Evolutionary conservation across 768 basidiomycete genomes (phyloP).

Genomic region (Collybiopsis confluens): DNA sequence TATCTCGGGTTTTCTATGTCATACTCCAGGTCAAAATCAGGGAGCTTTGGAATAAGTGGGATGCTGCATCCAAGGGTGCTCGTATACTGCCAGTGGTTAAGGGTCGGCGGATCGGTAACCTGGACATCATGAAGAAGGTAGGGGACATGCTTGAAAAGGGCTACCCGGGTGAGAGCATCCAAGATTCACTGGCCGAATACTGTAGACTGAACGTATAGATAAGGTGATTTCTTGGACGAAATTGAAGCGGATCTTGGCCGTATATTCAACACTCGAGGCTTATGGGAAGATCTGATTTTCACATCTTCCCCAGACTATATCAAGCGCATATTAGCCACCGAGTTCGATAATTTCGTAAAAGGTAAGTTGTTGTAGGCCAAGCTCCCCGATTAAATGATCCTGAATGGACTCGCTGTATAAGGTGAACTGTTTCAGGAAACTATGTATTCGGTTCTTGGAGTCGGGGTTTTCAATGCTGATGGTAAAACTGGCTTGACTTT

Average conservation of each 20-base stretch:
- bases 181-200: no score
- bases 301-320: slow-evolving; percentile 52
- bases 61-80: no score
- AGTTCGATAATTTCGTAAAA: slow-evolving; percentile 58
- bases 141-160: no score
- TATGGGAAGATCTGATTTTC: slow-evolving; percentile 42
- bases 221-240: slow-evolving; percentile 41
- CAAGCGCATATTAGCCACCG: slow-evolving; percentile 51
- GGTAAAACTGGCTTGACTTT: slow-evolving; percentile 35
- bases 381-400: no score
- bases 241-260: slow-evolving; percentile 32
- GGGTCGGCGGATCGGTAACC: no score
- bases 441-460: slow-evolving; percentile 50
- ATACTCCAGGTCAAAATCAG: no score
- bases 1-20: no score
- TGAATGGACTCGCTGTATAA: slow-evolving; percentile 12
- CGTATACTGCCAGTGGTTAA: no score
- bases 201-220: no score
- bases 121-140: no score
- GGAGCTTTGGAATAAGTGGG: no score
- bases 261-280: slow-evolving; percentile 36
- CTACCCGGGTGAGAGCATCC: no score
- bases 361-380: slow-evolving; percentile 26
- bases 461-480: slow-evolving; percentile 67
- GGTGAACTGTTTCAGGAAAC: slow-evolving; percentile 38